Percentiles rank a stretch among this genome's conserved stretches.
Evolutionary conservation across 2,329 filamentous ascomycete genomes (phyloP).

Genomic region (Apiospora aurea): DNA sequence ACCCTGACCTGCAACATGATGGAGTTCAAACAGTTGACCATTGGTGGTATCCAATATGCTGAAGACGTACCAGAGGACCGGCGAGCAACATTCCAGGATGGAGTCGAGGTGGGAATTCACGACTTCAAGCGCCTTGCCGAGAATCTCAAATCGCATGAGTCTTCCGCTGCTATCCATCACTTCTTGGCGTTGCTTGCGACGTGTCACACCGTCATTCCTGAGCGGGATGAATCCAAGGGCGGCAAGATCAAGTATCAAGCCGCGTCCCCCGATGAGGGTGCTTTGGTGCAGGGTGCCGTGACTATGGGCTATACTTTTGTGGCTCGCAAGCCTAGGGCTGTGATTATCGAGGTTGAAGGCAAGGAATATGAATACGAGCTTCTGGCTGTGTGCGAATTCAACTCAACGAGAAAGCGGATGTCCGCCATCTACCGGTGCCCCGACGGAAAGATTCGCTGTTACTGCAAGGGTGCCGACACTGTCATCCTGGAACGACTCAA

Average conservation of each 20-base stretch:
- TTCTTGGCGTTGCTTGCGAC: constrained; percentile 87
- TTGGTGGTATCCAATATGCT: constrained; percentile 92
- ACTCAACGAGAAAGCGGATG: constrained; percentile 97
- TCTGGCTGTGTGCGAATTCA: constrained; percentile 98
- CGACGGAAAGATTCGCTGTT: constrained; percentile 91
- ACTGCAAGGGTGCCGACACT: constrained; percentile 96
- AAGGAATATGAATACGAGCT: constrained; percentile 84
- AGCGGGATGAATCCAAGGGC: constrained; percentile 78
- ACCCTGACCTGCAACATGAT: constrained; percentile 98
- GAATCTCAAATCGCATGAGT: constrained; percentile 68
- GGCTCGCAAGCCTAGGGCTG: constrained; percentile 86
- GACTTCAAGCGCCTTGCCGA: constrained; percentile 79
- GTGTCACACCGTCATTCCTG: constrained; percentile 97
- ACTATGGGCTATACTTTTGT: constrained; percentile 87
- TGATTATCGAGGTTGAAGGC: constrained; percentile 81
- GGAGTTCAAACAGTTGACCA: constrained; percentile 96
- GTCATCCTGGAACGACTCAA: constrained; percentile 93
- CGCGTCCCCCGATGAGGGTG: constrained; percentile 95
- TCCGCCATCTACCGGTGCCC: constrained; percentile 96
- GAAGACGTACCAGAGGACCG: constrained; percentile 92
- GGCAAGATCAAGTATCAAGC: constrained; percentile 96
- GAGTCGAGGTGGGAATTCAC: constrained; percentile 78
- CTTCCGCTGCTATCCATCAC: constrained; percentile 68
- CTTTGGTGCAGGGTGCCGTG: constrained; percentile 91
- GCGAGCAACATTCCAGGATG: constrained; percentile 79